A percentile compares a stretch with the other conserved stretches of the same genome.
phyloP scores from a whole-genome alignment of 257 asterid genomes.

The Nicotiana attenuata region DNA sequence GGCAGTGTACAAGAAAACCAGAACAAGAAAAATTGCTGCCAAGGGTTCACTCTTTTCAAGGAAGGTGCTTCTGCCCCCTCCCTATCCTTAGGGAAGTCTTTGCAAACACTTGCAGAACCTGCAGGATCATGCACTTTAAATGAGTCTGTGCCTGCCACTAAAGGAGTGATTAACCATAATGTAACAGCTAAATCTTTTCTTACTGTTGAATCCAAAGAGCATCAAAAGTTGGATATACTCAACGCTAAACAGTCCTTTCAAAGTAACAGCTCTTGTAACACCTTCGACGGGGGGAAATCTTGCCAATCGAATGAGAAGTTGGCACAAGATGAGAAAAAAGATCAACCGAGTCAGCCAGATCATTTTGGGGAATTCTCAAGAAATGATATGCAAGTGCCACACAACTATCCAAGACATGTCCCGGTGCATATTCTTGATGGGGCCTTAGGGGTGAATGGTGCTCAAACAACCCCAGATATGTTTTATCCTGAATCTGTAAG shows the following conservation, averaged over 20 bases:
- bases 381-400: constrained; percentile 39
- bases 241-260: constrained; percentile 33
- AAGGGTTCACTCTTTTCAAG: constrained; percentile 34
- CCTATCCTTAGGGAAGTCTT: constrained; percentile 25
- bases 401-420: constrained; percentile 65
- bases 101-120: constrained; percentile 31
- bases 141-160: constrained; percentile 43
- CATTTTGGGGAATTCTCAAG: constrained; percentile 26
- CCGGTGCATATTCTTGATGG: constrained; percentile 91
- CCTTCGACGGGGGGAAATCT: constrained; percentile 28
- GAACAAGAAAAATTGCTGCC: constrained; percentile 35
- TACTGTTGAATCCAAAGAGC: constrained; percentile 43
- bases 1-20: constrained; percentile 30
- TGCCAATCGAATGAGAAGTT: constrained; percentile 33
- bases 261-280: constrained; percentile 32
- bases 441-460: constrained; percentile 33
- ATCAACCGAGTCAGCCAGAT: constrained; percentile 37
- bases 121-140: constrained; percentile 35
- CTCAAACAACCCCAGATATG: constrained; percentile 28
- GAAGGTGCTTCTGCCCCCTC: constrained; percentile 36
- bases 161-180: constrained; percentile 38
- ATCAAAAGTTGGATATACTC: constrained; percentile 29
- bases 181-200: constrained; percentile 47
- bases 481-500: constrained; percentile 33
- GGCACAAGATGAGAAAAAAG: constrained; percentile 21